Conservation (phyloP, 768 basidiomycete genomes). For the Psilocybe subaeruginosa region DNA sequence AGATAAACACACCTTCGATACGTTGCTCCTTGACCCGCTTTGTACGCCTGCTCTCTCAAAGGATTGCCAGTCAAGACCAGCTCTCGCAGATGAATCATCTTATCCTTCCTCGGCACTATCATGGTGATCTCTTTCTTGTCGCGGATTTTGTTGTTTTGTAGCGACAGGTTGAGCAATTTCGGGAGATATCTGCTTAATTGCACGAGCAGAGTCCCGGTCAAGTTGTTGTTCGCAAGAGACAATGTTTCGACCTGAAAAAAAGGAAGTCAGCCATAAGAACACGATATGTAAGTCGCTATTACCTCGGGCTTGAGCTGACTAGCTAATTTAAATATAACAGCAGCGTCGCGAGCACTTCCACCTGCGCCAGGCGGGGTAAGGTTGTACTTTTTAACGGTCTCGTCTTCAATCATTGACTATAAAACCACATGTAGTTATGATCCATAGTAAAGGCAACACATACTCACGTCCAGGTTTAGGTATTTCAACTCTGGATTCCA, state of each 20-base stretch:
- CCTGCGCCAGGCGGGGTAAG: slow-evolving; percentile 74
- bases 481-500: slow-evolving; percentile 72
- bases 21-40: slow-evolving; percentile 56
- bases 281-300: slow-evolving; percentile 6
- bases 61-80: slow-evolving; percentile 79
- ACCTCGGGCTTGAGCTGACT: slow-evolving; percentile 78
- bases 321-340: slow-evolving; percentile 90
- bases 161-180: slow-evolving; percentile 74
- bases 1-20: slow-evolving; percentile 64
- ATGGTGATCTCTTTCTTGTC: slow-evolving; percentile 72
- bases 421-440: slow-evolving; percentile 25
- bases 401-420: slow-evolving; percentile 81
- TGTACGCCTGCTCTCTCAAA: slow-evolving; percentile 61
- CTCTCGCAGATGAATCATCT: slow-evolving; percentile 68
- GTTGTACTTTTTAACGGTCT: slow-evolving; percentile 70
- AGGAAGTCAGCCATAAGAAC: slow-evolving; percentile 11
- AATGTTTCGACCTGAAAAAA: slow-evolving; percentile 70
- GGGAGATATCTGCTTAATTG: slow-evolving; percentile 78
- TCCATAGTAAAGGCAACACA: slow-evolving; percentile 4
- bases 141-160: slow-evolving; percentile 76
- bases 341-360: slow-evolving; percentile 65
- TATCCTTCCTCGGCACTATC: slow-evolving; percentile 61
- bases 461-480: slow-evolving; percentile 81
- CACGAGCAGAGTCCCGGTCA: slow-evolving; percentile 58
- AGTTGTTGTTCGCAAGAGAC: slow-evolving; percentile 79